Evolutionary conservation across 148 eudicot species (phyloP), one percentile per base, ranked within the genome.

Genomic region (Spergularia marina): DNA sequence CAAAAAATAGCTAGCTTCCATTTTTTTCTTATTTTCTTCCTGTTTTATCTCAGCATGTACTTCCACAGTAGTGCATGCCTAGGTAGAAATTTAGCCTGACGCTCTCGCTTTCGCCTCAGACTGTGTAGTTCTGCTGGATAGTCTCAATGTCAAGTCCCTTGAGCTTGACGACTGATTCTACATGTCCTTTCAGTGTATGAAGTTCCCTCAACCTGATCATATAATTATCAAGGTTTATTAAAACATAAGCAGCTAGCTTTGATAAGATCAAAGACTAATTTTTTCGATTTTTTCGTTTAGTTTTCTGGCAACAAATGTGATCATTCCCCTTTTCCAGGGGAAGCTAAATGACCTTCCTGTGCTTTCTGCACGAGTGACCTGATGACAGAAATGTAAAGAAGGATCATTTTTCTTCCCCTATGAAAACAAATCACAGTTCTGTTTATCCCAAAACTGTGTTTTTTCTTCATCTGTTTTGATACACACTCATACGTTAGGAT

Each of bases 141-240:
- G 84, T 85, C 53, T 90, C 92, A 6, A 90, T 85, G 79, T 90
- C 96, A 20, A 91, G 88, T 6, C 92, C 92, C 84, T 91, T 89
- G 58, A 87, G 92, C 92, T 84, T 87, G 80, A 90, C 95, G 20
- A 89, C 92, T n/a, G 91, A 86, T 41, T 90, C 94, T 3, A 90
- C 91, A 74, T 89, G 93, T 2, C 94, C 94, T 77, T 90, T 90
- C 12, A 90, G 84, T 15, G 94, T 88, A 74, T 90, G 94, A 30
- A 90, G 87, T 85, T 88, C 91, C 72, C 94, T 85, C 73, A 90
- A 74, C 88, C 93, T 87, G 88, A 56, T 72, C 4, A 70, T 53
- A 40, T 14, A 18, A 30, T 54, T 18, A 34, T 41, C 4, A 53
- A 69, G 7, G 41, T 23, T 34, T 18, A 15, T 4, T 1, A 69